A percentile compares a stretch with the other conserved stretches of the same genome.
These are phyloP conservation scores for Populus alba DNA, from an alignment of 345 rosid species.

Conservation along the genomic window DNA sequence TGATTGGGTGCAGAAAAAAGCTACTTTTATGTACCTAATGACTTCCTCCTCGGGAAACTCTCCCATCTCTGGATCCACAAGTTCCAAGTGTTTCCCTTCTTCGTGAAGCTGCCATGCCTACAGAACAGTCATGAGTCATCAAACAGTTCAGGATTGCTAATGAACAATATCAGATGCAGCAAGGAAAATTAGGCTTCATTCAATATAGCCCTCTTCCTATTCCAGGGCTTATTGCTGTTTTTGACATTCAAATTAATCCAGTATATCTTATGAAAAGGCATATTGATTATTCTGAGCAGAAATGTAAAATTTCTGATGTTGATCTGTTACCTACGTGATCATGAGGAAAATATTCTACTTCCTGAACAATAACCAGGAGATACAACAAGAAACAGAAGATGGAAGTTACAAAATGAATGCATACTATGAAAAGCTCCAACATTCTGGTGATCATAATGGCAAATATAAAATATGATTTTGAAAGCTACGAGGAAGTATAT, in stretches of 20 bases:
- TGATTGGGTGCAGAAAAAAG: conserved; percentile 68
- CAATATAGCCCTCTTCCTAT: background rate
- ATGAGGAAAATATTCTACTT: background rate
- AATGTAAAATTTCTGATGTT: background rate
- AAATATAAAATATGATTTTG: background rate
- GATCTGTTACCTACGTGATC: background rate
- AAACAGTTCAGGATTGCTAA: background rate
- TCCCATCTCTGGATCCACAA: conserved; percentile 53
- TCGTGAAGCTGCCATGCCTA: conserved; percentile 64
- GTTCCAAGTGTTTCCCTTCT: conserved; percentile 46
- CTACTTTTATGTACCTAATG: conserved; percentile 54
- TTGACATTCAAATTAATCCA: too few relatives aligned
- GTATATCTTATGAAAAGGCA: background rate
- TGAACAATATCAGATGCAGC: background rate
- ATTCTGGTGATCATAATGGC: conserved; percentile 2
- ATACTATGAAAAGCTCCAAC: background rate
- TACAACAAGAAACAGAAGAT: background rate
- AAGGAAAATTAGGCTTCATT: background rate
- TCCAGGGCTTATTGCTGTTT: background rate
- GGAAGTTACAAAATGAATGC: background rate
- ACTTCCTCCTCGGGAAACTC: conserved; percentile 51
- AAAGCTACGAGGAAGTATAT: background rate
- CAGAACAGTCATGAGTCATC: background rate
- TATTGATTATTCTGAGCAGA: background rate
- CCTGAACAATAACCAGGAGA: background rate